Evolutionary conservation across 2,329 filamentous ascomycete species (phyloP), one percentile per base, ranked within the genome.

Genomic region (Zymoseptoria crescenta): DNA sequence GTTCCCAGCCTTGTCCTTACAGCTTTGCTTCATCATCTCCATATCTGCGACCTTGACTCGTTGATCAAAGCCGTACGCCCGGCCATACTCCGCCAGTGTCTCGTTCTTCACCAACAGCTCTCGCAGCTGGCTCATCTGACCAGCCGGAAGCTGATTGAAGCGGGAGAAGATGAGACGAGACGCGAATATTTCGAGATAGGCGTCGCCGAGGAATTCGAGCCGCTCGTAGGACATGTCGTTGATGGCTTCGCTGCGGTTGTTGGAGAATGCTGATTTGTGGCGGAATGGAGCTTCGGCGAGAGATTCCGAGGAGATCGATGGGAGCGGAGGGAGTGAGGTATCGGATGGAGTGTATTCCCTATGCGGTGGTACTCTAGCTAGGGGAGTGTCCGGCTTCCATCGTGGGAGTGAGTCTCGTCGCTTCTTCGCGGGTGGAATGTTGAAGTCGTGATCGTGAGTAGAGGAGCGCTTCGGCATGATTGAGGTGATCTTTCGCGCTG

Each of bases 131-230:
- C 87, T 86, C 67, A 86, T 84, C 60, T 85, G 82, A 2, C 91
- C 91, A 0, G 87, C 80, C 0, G 83, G 71, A 8, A 90, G 77
- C 10, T 80, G 75, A 0, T 81, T 80, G 68, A 92, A 94, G 8
- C 84, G 88, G 59, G 85, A 78, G 73, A 85, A 89, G 60, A 97
- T 88, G 55, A 95, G 80, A 19, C 84, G 82, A 0, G 88, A 86
- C 5, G 91, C 84, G 52, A 91, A 84, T 55, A 91, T 75, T 69
- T 95, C 88, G 55, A 96, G 78, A 67, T 93, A 93, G 20, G 89
- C 87, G 71, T 97, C 93, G 6, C 93, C 93, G 7, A 96, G 80
- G 76, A 93, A 91, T 74, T 97, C 93, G 6, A 96, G 83, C 19
- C 84, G 83, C 69, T 96, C 92, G 73, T 96, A 96, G 68, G 79